phyloP scores from a whole-genome alignment of 73 alveolate species.

The Symbiodinium natans region DNA sequence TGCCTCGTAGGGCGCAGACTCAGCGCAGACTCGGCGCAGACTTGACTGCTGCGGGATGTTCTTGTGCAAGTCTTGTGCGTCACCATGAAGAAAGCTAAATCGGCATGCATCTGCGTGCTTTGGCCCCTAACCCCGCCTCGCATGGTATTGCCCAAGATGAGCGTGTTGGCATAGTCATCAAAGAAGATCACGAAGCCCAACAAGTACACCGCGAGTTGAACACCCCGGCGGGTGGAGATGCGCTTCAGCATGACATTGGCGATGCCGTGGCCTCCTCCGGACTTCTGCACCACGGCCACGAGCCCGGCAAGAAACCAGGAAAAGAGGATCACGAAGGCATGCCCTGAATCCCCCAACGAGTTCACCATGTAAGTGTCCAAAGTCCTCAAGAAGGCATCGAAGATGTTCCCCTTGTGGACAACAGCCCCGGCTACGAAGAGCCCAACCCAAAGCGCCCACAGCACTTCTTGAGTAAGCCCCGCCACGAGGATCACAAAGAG shows the following conservation, averaged over 20 bases:
- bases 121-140: not conserved
- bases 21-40: too few relatives aligned
- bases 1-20: too few relatives aligned
- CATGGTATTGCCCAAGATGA: not conserved
- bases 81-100: not conserved
- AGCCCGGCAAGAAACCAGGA: not conserved
- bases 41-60: too few relatives aligned
- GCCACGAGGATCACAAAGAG: not conserved
- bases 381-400: not conserved
- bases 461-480: not conserved
- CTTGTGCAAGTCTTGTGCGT: too few relatives aligned
- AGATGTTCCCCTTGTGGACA: not conserved
- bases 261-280: not conserved
- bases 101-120: not conserved
- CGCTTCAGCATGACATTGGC: not conserved
- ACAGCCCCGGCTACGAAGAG: not conserved
- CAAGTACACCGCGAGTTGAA: not conserved
- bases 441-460: not conserved
- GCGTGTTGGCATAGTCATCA: not conserved
- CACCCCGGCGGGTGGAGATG: not conserved
- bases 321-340: not conserved
- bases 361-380: not conserved
- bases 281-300: not conserved
- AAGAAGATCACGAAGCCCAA: not conserved
- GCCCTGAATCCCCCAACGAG: not conserved